Evolutionary conservation across 2,329 filamentous ascomycete species (phyloP), one percentile per base, ranked within the genome.

Genomic region (Madurella mycetomatis): DNA sequence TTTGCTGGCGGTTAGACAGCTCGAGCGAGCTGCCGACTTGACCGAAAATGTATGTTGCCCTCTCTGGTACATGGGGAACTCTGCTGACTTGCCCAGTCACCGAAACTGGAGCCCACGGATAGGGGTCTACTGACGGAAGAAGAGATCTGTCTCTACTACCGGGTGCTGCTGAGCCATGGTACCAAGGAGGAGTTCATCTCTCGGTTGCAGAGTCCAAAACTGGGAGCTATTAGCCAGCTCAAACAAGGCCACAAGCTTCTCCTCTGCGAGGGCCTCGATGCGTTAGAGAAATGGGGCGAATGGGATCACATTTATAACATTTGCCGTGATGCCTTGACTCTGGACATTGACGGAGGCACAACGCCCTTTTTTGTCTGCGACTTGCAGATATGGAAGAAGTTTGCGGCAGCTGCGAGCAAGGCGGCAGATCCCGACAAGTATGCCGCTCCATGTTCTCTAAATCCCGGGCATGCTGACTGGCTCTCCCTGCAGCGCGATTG

Each of bases 121-220:
- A 63, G 69, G 31, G 64, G 65, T 5, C 67, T 80, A 31, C 69
- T 71, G 40, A 72, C 72, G 0, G 78, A 81, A 55, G 75, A 81
- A 54, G 78, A 81, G 56, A 71, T 78, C 2, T 67, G 77, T 0
- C 69, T 81, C 2, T 72, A 78, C 16, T 81, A 79, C 56, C 70
- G 74, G 1, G 70, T 81, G 18, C 63, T 78, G 0, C 70, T 73
- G 31, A 69, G 68, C 4, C 74, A 78, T 9, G 76, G 73, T 0
- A 70, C 69, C 1, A 62, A 66, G 0, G 71, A 70, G 0, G 76
- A 78, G 42, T 74, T 72, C 54, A 56, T 71, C 1, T 72, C 72
- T 39, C 66, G 74, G 8, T 62, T 75, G 0, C 53, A 62, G 2
- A 74, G 74, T 42, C 66, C 71, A 0, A 59, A 70, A 0, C 70